Evolutionary conservation across 2,329 filamentous ascomycete genomes (phyloP).

Genomic region (Neofusicoccum kwambonambiense): DNA sequence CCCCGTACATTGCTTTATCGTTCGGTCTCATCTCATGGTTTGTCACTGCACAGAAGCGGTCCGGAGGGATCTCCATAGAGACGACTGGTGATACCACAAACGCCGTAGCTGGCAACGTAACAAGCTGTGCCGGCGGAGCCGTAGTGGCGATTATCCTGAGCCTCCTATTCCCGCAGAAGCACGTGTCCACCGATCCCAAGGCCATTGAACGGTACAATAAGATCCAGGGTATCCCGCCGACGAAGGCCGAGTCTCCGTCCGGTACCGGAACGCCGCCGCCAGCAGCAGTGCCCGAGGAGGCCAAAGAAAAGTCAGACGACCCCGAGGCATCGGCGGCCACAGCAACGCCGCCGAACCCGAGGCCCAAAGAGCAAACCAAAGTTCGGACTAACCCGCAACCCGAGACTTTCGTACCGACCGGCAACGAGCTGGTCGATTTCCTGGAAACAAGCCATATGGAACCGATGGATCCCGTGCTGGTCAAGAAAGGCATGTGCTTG

Average conservation of each 20-base stretch:
- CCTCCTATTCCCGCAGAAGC: conserved; percentile 35
- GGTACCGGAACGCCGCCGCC: background rate
- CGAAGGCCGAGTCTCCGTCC: background rate
- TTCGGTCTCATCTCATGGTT: conserved; percentile 56
- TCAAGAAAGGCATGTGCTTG: conserved; percentile 37
- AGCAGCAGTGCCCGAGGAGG: background rate
- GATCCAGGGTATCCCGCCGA: conserved; percentile 28
- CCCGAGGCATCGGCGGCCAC: background rate
- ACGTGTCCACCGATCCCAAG: conserved; percentile 22
- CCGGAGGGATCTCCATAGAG: conserved; percentile 50
- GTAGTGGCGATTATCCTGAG: conserved; percentile 35
- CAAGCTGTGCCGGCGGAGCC: conserved; percentile 36
- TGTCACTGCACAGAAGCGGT: conserved; percentile 46
- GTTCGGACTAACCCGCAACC: conserved; percentile 19
- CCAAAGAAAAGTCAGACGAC: background rate
- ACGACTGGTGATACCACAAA: conserved; percentile 48
- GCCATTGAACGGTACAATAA: conserved; percentile 30
- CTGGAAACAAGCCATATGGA: conserved; percentile 41
- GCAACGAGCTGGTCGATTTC: conserved; percentile 45
- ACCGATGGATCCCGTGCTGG: conserved; percentile 42
- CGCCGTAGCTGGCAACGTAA: conserved; percentile 40
- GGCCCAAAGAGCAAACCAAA: background rate
- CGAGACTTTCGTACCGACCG: conserved; percentile 29
- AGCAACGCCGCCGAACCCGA: background rate
- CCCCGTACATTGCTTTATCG: conserved; percentile 51